Conservation (phyloP, 305 asterid genomes). For the Solanum hybrid region DNA sequence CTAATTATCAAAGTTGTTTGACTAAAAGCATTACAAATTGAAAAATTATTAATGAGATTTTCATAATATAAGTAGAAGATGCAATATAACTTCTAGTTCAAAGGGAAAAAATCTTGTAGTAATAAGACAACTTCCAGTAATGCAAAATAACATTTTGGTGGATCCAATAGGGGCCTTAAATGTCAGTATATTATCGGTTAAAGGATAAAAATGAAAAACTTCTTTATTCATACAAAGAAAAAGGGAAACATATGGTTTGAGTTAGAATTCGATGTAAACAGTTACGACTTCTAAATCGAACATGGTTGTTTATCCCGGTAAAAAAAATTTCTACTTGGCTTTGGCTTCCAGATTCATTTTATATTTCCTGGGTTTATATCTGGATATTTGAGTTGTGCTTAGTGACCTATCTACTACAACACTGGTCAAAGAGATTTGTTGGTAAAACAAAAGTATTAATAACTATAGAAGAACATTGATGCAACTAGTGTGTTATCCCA, state of each 20-base stretch:
- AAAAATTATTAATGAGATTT: no score
- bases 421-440: neutral
- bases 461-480: neutral
- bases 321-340: no score
- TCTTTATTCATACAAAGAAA: neutral
- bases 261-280: neutral
- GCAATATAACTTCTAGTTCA: no score
- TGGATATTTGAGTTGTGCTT: neutral
- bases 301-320: neutral
- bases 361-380: no score
- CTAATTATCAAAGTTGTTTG: no score
- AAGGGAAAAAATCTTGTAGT: no score
- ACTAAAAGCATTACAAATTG: no score
- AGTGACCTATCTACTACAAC: neutral
- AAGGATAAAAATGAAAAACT: no score
- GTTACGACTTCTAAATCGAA: neutral
- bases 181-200: neutral
- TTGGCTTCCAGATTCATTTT: neutral
- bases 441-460: no score
- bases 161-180: no score
- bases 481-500: neutral
- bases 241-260: neutral
- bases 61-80: neutral
- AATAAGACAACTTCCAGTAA: no score
- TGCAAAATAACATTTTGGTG: no score